Evolutionary conservation across 2,329 filamentous ascomycete species (phyloP).

Genomic region (Mollisiaceae sp.): DNA sequence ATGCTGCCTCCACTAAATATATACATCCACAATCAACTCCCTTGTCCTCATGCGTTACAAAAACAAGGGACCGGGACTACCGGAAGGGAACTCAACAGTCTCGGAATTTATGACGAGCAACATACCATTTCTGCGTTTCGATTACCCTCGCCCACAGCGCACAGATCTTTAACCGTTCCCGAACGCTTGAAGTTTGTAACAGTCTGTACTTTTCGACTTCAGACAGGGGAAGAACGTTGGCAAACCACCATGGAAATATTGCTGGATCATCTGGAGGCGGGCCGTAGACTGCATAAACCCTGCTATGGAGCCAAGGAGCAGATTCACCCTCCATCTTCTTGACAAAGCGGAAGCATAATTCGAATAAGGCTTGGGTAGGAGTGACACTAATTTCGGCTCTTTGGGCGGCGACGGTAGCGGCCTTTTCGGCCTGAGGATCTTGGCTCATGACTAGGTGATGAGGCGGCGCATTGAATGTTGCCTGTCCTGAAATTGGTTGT

Average conservation of each 20-base stretch:
- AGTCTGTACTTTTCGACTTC: constrained; percentile 82
- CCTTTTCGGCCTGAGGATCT: constrained; percentile 9
- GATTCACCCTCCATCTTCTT: constrained; percentile 69
- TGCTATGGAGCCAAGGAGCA: constrained; percentile 75
- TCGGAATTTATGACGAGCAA: not conserved
- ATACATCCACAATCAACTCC: constrained; percentile 4
- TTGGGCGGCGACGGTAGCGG: not conserved
- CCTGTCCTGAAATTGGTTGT: constrained; percentile 28
- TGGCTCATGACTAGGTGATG: constrained; percentile 13
- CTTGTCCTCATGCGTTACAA: constrained; percentile 6
- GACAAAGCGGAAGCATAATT: constrained; percentile 70
- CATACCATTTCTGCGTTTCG: constrained; percentile 36
- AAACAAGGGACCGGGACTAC: constrained; percentile 9
- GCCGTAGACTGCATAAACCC: constrained; percentile 76
- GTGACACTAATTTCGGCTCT: constrained; percentile 40
- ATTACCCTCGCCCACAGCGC: constrained; percentile 74
- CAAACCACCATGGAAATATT: constrained; percentile 89
- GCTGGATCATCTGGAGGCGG: constrained; percentile 75
- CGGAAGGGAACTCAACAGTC: not conserved
- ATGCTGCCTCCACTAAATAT: not conserved
- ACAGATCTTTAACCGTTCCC: constrained; percentile 82
- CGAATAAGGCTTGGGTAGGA: constrained; percentile 73
- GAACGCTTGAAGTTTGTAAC: constrained; percentile 74
- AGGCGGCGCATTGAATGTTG: constrained; percentile 32
- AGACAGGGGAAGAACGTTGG: constrained; percentile 76